Evolutionary conservation across 2,329 filamentous ascomycete species (phyloP).

Genomic region (Fusarium ambrosium): DNA sequence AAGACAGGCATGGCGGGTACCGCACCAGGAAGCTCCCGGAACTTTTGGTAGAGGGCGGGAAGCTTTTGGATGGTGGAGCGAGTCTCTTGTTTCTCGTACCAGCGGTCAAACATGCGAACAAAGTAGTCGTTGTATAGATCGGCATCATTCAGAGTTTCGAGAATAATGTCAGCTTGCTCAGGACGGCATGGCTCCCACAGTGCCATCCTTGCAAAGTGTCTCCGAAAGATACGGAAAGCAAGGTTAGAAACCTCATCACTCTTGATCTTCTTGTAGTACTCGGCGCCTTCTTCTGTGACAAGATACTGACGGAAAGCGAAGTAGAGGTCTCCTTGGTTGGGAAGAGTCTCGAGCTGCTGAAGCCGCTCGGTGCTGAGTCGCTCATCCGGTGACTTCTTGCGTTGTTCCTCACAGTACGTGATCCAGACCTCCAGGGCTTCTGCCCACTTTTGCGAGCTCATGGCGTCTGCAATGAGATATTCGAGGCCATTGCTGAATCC

Average conservation of each 20-base stretch:
- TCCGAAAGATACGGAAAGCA: conserved; percentile 48
- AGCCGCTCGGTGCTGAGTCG: conserved; percentile 34
- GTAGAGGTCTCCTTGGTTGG: conserved; percentile 49
- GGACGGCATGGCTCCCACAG: conserved; percentile 53
- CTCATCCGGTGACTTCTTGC: conserved; percentile 12
- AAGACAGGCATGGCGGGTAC: conserved; percentile 57
- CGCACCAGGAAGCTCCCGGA: conserved; percentile 57
- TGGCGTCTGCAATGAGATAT: conserved; percentile 57
- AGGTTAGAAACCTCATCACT: conserved; percentile 35
- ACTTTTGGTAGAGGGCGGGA: conserved; percentile 60
- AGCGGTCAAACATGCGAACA: conserved; percentile 48
- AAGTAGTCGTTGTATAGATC: conserved; percentile 62
- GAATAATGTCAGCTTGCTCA: conserved; percentile 53
- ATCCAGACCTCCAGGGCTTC: conserved; percentile 55
- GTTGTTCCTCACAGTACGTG: conserved; percentile 47
- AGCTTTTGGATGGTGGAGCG: conserved; percentile 52
- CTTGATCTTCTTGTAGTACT: conserved; percentile 42
- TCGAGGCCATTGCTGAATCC: conserved; percentile 59
- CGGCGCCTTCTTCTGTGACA: conserved; percentile 45
- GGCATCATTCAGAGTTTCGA: conserved; percentile 56
- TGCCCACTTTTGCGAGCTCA: conserved; percentile 55
- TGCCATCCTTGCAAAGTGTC: conserved; percentile 49
- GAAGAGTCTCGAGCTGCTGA: conserved; percentile 43
- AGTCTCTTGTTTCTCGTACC: conserved; percentile 46
- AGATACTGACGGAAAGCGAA: conserved; percentile 53